A percentile compares a stretch with the other conserved stretches of the same genome.
phyloP scores from a whole-genome alignment of 2,329 filamentous ascomycete species.

The Neofusicoccum umdonicola region DNA sequence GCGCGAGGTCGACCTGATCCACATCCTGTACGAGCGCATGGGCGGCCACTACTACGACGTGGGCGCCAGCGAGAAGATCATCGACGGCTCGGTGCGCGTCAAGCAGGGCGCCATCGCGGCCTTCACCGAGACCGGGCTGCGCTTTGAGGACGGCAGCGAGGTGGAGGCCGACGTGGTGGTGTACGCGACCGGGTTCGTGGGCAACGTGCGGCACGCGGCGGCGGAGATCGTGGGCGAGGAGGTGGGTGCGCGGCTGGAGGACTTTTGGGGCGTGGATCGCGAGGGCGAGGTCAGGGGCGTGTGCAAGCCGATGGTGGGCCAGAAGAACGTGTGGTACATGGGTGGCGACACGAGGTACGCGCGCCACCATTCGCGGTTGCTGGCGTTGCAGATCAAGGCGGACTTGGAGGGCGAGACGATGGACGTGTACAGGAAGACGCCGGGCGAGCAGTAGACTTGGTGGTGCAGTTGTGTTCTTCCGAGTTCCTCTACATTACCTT shows the following conservation, averaged over 20 bases:
- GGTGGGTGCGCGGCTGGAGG: conserved; percentile 40
- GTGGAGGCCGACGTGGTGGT: conserved; percentile 48
- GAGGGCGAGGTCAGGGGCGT: conserved; percentile 49
- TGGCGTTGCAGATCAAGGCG: conserved; percentile 49
- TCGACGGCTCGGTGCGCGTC: conserved; percentile 46
- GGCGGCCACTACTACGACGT: conserved; percentile 52
- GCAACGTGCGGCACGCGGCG: conserved; percentile 42
- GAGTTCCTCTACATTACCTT: not conserved
- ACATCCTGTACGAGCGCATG: conserved; percentile 34
- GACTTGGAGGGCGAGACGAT: conserved; percentile 30
- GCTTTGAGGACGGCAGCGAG: conserved; percentile 44
- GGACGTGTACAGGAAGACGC: conserved; percentile 17
- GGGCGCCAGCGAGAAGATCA: conserved; percentile 43
- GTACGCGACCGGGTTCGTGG: conserved; percentile 47
- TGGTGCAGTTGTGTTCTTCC: not conserved
- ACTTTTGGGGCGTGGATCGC: conserved; percentile 46
- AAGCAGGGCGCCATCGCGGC: conserved; percentile 38
- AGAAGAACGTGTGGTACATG: conserved; percentile 43
- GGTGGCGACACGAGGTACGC: conserved; percentile 44
- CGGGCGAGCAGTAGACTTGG: not conserved
- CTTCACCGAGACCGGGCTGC: conserved; percentile 41
- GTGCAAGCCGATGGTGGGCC: conserved; percentile 33
- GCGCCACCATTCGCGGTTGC: conserved; percentile 49
- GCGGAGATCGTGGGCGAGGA: conserved; percentile 41
- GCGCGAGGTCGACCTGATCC: conserved; percentile 39